Conservation (phyloP, 2,329 filamentous ascomycete genomes). For the Parasarocladium wereldwijsianum region DNA sequence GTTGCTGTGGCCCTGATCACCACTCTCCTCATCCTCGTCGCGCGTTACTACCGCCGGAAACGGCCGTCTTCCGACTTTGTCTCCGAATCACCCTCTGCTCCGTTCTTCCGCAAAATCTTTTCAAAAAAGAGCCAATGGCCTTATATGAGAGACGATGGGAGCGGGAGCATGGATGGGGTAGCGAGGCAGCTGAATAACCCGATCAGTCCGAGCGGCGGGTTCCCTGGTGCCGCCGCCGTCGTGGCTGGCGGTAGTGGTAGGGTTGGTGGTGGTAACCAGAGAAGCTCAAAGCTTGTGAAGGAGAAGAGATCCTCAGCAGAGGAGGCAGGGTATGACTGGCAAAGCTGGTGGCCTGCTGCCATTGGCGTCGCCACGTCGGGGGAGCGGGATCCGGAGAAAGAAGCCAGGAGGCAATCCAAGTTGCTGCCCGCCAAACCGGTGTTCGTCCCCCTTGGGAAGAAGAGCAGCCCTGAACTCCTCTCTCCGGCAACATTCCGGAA, state of each 20-base stretch:
- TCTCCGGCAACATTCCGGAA: not conserved
- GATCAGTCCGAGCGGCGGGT: not conserved
- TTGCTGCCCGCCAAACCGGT: slow-evolving; percentile 31
- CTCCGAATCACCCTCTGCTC: too few species aligned
- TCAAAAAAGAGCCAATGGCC: slow-evolving; percentile 22
- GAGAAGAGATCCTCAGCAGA: too few species aligned
- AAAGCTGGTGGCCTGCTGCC: slow-evolving; percentile 18
- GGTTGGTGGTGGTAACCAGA: too few species aligned
- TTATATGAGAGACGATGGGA: slow-evolving; percentile 7
- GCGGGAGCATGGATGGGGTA: slow-evolving; percentile 2
- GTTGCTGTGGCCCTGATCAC: slow-evolving; percentile 33
- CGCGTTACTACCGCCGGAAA: slow-evolving; percentile 23
- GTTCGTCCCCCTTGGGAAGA: not conserved
- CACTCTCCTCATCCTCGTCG: slow-evolving; percentile 30
- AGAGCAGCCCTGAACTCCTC: not conserved
- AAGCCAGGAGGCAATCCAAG: slow-evolving; percentile 22
- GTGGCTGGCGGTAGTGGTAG: too few species aligned
- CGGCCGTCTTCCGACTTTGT: too few species aligned
- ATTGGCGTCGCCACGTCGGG: slow-evolving; percentile 24
- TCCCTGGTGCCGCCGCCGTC: too few species aligned
- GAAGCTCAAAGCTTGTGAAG: slow-evolving; percentile 1
- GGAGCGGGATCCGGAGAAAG: slow-evolving; percentile 9
- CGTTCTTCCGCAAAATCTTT: slow-evolving; percentile 11
- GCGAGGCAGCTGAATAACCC: slow-evolving; percentile 2
- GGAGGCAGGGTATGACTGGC: slow-evolving; percentile 2